Percentiles rank a stretch among this genome's conserved stretches.
Conservation (phyloP, 192 early-diverging fungal genomes). For the Backusella morwellensis region DNA sequence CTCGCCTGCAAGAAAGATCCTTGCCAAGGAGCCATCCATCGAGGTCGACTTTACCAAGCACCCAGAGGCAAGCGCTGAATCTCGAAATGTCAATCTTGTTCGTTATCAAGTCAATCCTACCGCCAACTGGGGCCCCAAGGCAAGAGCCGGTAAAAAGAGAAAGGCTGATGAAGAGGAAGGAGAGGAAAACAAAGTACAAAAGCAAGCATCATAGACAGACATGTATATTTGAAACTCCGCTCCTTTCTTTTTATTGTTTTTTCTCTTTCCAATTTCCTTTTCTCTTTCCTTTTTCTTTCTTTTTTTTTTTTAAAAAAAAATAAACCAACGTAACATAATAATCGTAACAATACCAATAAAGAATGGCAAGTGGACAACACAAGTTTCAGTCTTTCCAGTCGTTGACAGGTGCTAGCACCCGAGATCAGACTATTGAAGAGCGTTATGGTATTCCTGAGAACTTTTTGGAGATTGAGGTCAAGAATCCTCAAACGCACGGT, state of each 20-base stretch:
- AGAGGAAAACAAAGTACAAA: background rate
- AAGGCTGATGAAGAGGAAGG: constrained; percentile 23
- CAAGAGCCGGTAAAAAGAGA: constrained; percentile 55
- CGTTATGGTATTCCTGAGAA: constrained; percentile 94
- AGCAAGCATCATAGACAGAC: background rate
- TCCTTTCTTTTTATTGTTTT: background rate
- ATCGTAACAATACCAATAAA: background rate
- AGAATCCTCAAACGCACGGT: constrained; percentile 85
- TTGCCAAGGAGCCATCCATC: constrained; percentile 50
- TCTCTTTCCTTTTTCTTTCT: background rate
- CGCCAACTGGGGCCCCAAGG: constrained; percentile 96
- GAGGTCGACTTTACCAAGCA: constrained; percentile 76
- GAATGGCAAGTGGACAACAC: constrained; percentile 4
- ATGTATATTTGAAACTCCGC: background rate
- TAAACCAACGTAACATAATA: background rate
- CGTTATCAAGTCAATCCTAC: constrained; percentile 96
- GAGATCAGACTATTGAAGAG: constrained; percentile 57
- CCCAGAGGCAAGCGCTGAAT: constrained; percentile 70
- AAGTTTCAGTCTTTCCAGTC: constrained; percentile 28
- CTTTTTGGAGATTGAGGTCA: constrained; percentile 95
- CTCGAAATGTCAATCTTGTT: constrained; percentile 78
- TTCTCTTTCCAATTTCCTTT: background rate
- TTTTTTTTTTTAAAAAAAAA: background rate
- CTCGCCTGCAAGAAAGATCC: constrained; percentile 66
- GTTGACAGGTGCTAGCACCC: constrained; percentile 29